A percentile compares a stretch with the other conserved stretches of the same genome.
These are phyloP conservation scores for Aspergillus viridinutans DNA, from an alignment of 2,329 filamentous ascomycete genomes.

Conservation along the genomic window DNA sequence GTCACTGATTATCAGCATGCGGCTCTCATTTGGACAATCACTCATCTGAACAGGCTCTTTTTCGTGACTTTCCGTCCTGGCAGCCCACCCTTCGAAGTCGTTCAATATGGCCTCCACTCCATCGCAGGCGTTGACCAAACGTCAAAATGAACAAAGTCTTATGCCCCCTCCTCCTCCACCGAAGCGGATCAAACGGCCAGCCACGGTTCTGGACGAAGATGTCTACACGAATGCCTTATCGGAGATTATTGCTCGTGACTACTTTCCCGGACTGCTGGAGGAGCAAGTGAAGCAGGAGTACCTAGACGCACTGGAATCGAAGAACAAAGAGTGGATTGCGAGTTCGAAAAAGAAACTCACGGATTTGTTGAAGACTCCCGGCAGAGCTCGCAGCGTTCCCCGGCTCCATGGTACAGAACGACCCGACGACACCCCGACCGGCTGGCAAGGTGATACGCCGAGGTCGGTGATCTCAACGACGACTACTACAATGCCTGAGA, in stretches of 20 bases:
- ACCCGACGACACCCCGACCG: constrained; percentile 30
- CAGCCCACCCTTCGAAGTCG: background rate
- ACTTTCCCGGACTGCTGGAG: constrained; percentile 88
- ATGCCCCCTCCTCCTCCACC: constrained; percentile 84
- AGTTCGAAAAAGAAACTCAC: constrained; percentile 68
- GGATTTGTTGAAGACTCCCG: constrained; percentile 74
- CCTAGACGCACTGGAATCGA: constrained; percentile 82
- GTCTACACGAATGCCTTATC: constrained; percentile 86
- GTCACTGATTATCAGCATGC: background rate
- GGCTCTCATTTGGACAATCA: background rate
- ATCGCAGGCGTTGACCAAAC: constrained; percentile 33
- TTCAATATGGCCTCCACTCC: constrained; percentile 24
- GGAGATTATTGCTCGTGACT: constrained; percentile 92
- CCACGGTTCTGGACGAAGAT: constrained; percentile 86
- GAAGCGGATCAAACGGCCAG: constrained; percentile 88
- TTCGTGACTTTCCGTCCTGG: background rate
- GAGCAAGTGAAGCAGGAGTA: constrained; percentile 87
- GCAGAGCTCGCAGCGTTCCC: constrained; percentile 49
- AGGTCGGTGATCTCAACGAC: constrained; percentile 50
- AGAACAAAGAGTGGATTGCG: constrained; percentile 78
- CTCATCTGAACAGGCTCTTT: background rate
- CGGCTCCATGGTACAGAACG: constrained; percentile 25
- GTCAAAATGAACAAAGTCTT: constrained; percentile 49
- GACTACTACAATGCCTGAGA: constrained; percentile 20
- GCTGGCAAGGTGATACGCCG: constrained; percentile 71